Conservation (phyloP, 1,284 basidiomycete genomes). For the Cerioporus squamosus region DNA sequence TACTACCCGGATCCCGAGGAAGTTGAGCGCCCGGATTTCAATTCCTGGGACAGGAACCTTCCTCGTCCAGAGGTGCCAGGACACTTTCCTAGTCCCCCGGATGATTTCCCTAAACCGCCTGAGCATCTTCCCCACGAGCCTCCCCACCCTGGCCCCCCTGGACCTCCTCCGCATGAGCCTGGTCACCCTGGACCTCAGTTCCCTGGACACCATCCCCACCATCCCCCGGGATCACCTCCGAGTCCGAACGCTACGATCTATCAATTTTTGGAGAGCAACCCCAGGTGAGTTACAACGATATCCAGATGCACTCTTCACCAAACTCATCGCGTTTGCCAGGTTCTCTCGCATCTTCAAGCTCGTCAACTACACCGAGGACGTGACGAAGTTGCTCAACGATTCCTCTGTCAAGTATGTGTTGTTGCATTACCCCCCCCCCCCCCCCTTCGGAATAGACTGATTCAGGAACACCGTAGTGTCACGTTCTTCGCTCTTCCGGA, state of each 20-base stretch:
- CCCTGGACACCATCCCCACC: background rate
- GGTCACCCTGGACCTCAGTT: background rate
- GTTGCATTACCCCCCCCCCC: background rate
- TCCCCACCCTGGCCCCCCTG: constrained; percentile 10
- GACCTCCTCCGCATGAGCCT: constrained; percentile 11
- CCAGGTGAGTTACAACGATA: constrained; percentile 31
- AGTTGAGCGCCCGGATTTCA: background rate
- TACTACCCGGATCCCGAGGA: background rate
- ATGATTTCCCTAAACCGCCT: constrained; percentile 11
- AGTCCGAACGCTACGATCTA: constrained; percentile 44
- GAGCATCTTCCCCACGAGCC: constrained; percentile 6
- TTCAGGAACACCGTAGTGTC: constrained; percentile 36
- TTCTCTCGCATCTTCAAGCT: constrained; percentile 48
- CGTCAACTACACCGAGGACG: constrained; percentile 48
- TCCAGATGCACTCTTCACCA: background rate
- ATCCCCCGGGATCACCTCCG: constrained; percentile 5
- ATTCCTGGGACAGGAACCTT: background rate
- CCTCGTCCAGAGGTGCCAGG: background rate
- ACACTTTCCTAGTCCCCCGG: constrained; percentile 10
- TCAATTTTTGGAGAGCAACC: constrained; percentile 41
- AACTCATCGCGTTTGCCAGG: constrained; percentile 25
- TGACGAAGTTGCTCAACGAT: constrained; percentile 46
- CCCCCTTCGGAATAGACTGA: no score
- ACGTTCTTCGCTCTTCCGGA: constrained; percentile 61
- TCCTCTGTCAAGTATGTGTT: constrained; percentile 40